Base-by-base conservation (phyloP, 805 yeast species). In the Sporopachydermia lactativora region DNA sequence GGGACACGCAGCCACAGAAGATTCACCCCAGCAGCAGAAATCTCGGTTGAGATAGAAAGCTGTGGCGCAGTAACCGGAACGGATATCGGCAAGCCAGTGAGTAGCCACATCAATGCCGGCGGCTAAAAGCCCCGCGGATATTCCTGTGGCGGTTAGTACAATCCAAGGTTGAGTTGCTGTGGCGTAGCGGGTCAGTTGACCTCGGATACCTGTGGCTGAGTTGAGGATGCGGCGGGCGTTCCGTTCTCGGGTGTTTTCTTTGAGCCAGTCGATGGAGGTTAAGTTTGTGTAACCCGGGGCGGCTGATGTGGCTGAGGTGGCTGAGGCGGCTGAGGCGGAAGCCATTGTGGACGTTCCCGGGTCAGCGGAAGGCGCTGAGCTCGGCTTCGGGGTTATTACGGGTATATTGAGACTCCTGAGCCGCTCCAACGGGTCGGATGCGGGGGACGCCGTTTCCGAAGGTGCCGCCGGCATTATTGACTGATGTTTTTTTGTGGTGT, bases 31-130 rank as follows among this genome's bases (percentile, higher is more conserved):
- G 48, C 72, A 67, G 34, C 62, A 55, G 11, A 47, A 44, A 3
- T 51, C 45, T n/a, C 55, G 51, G 1, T 47, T 44, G 40, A 54
- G 41, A 36, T 50, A 53, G 5, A 58, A 5, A 16, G 57, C 45
- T 4, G 48, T 52, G 5, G 59, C 47, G 47, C 83, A 76, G 4
- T 66, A 47, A 0, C 82, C 82, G 43, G 64, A 66, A 40, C 70
- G 68, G 37, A 71, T 43, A 46, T 73, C 80, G 42, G 71, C 65
- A 37, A 75, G 54, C 63, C 68, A 64, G 17, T 64, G 70, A 1
- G 76, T 61, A 0, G 61, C 45, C 46, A 71, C 63, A 46, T 76
- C 78, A 17, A 75, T 59, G 15, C 62, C 44, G 0, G 74, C 61
- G 0, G 80, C 65, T 3, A 66, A 46, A 18, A 68, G 57, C 0